phyloP scores from a whole-genome alignment of 2,329 filamentous ascomycete species.

The Mycosphaerelloides madeirae region DNA sequence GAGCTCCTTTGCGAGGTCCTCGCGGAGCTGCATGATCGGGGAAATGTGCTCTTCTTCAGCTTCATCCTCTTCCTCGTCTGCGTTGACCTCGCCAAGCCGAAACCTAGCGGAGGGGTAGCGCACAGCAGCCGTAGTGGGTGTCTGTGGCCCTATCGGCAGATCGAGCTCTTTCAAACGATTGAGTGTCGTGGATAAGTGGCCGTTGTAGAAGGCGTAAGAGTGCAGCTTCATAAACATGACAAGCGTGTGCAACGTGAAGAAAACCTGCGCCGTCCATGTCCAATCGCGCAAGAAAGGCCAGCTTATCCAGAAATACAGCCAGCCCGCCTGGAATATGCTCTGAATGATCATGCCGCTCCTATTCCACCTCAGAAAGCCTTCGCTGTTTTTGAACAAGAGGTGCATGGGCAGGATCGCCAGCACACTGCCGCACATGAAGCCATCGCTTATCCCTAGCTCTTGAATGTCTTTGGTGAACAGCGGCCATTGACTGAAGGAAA shows the following conservation, averaged over 20 bases:
- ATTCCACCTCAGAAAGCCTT: constrained; percentile 47
- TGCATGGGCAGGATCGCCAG: constrained; percentile 14
- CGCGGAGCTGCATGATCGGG: constrained; percentile 63
- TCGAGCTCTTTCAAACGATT: constrained; percentile 76
- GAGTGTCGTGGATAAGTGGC: constrained; percentile 84
- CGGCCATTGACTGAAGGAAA: constrained; percentile 81
- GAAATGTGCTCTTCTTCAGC: constrained; percentile 38
- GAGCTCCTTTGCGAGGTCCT: constrained; percentile 83
- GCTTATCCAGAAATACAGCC: constrained; percentile 71
- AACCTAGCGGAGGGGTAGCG: constrained; percentile 57
- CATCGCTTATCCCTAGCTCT: constrained; percentile 78
- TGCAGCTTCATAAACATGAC: constrained; percentile 98
- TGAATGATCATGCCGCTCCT: constrained; percentile 75
- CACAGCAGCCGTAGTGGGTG: constrained; percentile 55
- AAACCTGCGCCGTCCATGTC: constrained; percentile 98
- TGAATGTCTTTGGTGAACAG: constrained; percentile 84
- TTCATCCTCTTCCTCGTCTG: constrained; percentile 31
- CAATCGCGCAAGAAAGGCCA: constrained; percentile 81
- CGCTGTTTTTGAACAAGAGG: constrained; percentile 29
- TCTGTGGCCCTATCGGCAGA: constrained; percentile 47
- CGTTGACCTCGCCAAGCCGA: constrained; percentile 51
- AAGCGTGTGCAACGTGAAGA: constrained; percentile 84
- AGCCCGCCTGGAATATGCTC: constrained; percentile 71
- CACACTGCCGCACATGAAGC: constrained; percentile 57
- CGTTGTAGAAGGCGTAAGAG: constrained; percentile 97